Evolutionary conservation across 441 rosid genomes (phyloP), one percentile per base, ranked within the genome.

Genomic region (Arabidopsis lyrata): DNA sequence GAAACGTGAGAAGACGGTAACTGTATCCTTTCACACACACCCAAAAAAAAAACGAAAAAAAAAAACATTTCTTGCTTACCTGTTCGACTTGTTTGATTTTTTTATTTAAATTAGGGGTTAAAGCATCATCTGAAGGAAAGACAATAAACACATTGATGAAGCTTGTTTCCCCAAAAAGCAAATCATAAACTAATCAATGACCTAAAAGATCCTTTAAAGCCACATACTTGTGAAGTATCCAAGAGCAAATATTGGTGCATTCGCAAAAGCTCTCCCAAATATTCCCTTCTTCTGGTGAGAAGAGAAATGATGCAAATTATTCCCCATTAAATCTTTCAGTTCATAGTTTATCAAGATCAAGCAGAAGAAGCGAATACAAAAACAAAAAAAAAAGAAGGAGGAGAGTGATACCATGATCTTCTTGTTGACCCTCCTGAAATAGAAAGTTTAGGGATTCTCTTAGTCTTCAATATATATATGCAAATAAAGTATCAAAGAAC

Each of bases 151-250:
- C 16, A 12, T 22, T 22, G 35, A 60, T 60, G 4, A 38, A 20
- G 34, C 34, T 12, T 58, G 27, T 18, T 58, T 34, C 29, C 29
- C 45, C 15, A 36, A 5, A 18, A 58, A 18, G 57, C 35, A 34
- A 57, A 58, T 2, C 31, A 58, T 35, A 12, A 54, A 31, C 20
- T 29, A 3, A 44, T 45, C 49, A 44, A 44, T 13, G 45, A 41
- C 44, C n/a, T 4, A 11, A 39, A 41, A 41, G 6, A 41, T 12
- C 15, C 15, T 41, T 41, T 41, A 55, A 6, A 59, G 63, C 47
- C 4, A 60, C 65, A 39, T 60, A 60, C 65, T n/a, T 22, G 49
- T 22, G 65, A 18, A 54, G 72, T 41, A 68, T 36, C 72, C 72
- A 15, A 54, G 72, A 29, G 32, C 53, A 54, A 68, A 55, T 13